Base-by-base conservation (phyloP, 2,329 filamentous ascomycete genomes). In the Aspergillus pseudoviridinutans region DNA sequence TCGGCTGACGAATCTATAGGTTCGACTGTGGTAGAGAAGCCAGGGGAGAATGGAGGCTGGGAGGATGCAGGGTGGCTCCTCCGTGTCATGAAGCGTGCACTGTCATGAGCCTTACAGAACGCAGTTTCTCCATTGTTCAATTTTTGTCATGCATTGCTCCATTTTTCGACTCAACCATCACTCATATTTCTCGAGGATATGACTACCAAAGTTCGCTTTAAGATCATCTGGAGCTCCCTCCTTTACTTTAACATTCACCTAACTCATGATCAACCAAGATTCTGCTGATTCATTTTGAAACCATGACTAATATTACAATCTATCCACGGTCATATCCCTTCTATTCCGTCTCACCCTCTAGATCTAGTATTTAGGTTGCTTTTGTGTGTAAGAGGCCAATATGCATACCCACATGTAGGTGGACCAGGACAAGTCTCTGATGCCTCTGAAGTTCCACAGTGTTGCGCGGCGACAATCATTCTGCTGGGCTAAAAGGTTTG, bases 21-120 rank as follows among this genome's bases (percentile, higher is more conserved):
- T n/a, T 9, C 56, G 27, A 49, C 49, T 2, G 17, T 60, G 28
- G 66, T 71, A 46, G 74, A 78, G 56, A 76, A 70, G 28, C 66
- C 73, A 2, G 71, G 72, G 6, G 66, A 70, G 2, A 60, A 68
- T 20, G 81, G 80, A 4, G 81, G 82, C 0, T 86, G 83, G 83
- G 77, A 80, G 58, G 83, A 86, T 72, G 82, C 81, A 32, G 78
- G 79, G 29, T 86, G 83, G 83, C 66, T 86, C 57, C 69, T 86
- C 57, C 80, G 80, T 51, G 78, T 83, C 46, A 81, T 83, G 52
- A 75, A 68, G 57, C 69, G 65, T 50, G 67, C 71, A n/a, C 60
- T 75, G 22, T 59, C 69, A 63, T 71, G 58, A 68, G 53, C 8
- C 49, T 20, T 24, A 24, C 42, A 42, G 9, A 42, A 20, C 41